Percentiles rank a stretch among this genome's conserved stretches.
Evolutionary conservation across 1,284 basidiomycete genomes (phyloP).

Genomic region (Cryptococcus sp.): DNA sequence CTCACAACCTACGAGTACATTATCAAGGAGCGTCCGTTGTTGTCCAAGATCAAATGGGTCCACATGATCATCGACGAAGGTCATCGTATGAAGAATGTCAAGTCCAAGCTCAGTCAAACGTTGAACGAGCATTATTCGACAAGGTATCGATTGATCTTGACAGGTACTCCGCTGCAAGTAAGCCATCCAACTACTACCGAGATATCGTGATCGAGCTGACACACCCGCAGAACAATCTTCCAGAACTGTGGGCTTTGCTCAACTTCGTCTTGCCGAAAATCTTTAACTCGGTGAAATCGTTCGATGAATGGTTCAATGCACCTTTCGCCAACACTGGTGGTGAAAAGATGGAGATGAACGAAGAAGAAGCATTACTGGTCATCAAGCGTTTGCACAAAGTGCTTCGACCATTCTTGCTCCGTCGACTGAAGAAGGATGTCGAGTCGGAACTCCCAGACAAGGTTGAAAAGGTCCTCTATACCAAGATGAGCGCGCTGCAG

Average conservation of each 20-base stretch:
- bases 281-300: constrained; percentile 99
- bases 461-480: constrained; percentile 98
- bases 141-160: constrained; percentile 92
- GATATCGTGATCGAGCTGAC: constrained; percentile 7
- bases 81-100: constrained; percentile 99
- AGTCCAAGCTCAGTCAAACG: constrained; percentile 90
- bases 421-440: constrained; percentile 97
- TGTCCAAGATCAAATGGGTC: constrained; percentile 93
- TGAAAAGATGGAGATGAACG: constrained; percentile 98
- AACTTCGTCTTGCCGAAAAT: constrained; percentile 98
- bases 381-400: constrained; percentile 99
- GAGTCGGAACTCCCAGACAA: constrained; percentile 98
- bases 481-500: constrained; percentile 94
- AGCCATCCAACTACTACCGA: constrained; percentile 16
- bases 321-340: constrained; percentile 97
- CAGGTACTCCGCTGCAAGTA: constrained; percentile 90
- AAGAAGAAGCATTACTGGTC: constrained; percentile 98
- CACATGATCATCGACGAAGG: constrained; percentile 99
- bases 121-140: constrained; percentile 92
- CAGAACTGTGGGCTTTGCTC: constrained; percentile 95
- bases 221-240: constrained; percentile 78
- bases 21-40: constrained; percentile 90
- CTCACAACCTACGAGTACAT: constrained; percentile 99
- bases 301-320: constrained; percentile 99
- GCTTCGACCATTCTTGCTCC: constrained; percentile 91